phyloP scores from a whole-genome alignment of 2,329 filamentous ascomycete genomes.

The Claviceps sp. region DNA sequence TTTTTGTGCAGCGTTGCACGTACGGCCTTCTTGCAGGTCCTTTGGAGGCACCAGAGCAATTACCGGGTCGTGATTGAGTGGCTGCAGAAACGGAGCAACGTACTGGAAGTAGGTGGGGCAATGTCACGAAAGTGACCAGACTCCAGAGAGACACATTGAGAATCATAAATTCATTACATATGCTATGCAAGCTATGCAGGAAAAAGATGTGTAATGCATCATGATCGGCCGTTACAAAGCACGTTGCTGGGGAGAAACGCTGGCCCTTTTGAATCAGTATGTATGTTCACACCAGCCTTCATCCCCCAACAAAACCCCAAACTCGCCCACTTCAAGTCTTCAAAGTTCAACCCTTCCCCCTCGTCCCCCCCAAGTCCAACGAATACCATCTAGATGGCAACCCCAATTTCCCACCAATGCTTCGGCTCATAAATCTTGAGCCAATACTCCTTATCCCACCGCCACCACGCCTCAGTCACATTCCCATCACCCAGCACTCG shows the following conservation, averaged over 20 bases:
- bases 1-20: slow-evolving; percentile 44
- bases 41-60: slow-evolving; percentile 57
- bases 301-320: no score
- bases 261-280: no score
- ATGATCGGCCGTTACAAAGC: no score
- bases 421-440: slow-evolving; percentile 43
- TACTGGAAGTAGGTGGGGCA: neutral
- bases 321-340: no score
- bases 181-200: no score
- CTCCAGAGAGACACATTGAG: neutral
- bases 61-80: slow-evolving; percentile 53
- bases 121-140: neutral
- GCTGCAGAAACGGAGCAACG: slow-evolving; percentile 39
- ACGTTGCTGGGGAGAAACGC: no score
- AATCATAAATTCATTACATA: no score
- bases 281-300: no score
- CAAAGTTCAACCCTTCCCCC: no score
- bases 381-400: slow-evolving; percentile 15
- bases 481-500: slow-evolving; percentile 15
- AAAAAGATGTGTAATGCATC: no score
- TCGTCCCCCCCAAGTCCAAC: no score
- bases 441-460: slow-evolving; percentile 45
- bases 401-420: slow-evolving; percentile 44
- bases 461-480: slow-evolving; percentile 48
- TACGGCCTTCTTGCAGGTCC: slow-evolving; percentile 54